These are phyloP conservation scores for Leucosporidium yakuticum DNA, from an alignment of 768 basidiomycete genomes.

Conservation along the genomic window DNA sequence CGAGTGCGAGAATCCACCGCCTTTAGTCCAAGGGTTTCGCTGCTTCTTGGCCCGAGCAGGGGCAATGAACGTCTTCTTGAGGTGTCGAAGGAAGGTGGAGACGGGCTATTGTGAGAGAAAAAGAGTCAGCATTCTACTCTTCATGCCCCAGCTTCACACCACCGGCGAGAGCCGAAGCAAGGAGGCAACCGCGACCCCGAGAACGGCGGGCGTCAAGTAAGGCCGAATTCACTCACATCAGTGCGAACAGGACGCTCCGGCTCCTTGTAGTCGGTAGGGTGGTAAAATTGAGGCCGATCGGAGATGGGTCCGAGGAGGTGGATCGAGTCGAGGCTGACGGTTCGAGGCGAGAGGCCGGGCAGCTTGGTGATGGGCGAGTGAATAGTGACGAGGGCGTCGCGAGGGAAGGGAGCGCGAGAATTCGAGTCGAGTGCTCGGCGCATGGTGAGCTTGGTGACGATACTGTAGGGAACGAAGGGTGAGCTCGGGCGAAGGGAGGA, in stretches of 20 bases:
- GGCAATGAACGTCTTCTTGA: not conserved
- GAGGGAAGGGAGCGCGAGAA: constrained; percentile 15
- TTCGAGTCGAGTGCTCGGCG: constrained; percentile 8
- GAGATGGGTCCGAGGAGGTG: constrained; percentile 21
- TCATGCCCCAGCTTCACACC: too few relatives aligned
- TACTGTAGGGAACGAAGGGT: not conserved
- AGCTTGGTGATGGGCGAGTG: constrained; percentile 12
- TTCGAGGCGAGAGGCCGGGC: not conserved
- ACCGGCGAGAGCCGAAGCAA: too few relatives aligned
- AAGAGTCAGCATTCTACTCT: not conserved
- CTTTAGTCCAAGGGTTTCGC: not conserved
- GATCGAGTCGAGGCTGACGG: constrained; percentile 5
- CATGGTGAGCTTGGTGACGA: constrained; percentile 21
- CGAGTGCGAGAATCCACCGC: constrained; percentile 9
- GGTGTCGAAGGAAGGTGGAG: not conserved
- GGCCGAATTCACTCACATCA: constrained; percentile 5
- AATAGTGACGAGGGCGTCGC: constrained; percentile 18
- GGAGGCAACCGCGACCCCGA: not conserved
- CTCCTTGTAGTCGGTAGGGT: constrained; percentile 2
- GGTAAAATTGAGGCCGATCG: constrained; percentile 13
- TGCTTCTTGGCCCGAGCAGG: not conserved
- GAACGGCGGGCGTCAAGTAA: not conserved
- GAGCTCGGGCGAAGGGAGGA: not conserved
- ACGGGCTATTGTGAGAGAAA: not conserved
- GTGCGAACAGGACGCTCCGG: not conserved